Conservation (phyloP, 2,329 filamentous ascomycete genomes). For the Aspergillus sp. region DNA sequence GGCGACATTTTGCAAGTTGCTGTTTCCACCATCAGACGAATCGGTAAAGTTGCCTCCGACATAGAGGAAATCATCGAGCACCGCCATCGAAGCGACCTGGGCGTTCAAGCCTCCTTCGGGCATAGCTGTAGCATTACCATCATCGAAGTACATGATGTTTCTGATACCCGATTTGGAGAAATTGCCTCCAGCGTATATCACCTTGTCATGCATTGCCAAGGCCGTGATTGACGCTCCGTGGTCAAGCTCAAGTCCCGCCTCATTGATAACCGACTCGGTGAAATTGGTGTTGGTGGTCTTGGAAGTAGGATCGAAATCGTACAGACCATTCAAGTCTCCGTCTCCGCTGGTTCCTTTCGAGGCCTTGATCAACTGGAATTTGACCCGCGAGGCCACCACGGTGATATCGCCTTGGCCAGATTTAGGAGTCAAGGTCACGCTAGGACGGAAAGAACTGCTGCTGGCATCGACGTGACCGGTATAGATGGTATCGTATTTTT, state of each 20-base stretch:
- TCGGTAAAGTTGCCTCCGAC: constrained; percentile 82
- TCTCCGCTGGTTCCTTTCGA: constrained; percentile 65
- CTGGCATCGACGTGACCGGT: constrained; percentile 77
- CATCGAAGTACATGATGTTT: constrained; percentile 73
- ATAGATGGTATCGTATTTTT: constrained; percentile 94
- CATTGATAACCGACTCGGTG: constrained; percentile 68
- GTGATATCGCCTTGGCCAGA: constrained; percentile 59
- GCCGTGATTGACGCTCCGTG: constrained; percentile 63
- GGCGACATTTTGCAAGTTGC: constrained; percentile 71
- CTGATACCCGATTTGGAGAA: constrained; percentile 65
- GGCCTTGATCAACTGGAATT: constrained; percentile 61
- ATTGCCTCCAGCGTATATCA: constrained; percentile 76
- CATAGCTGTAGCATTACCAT: constrained; percentile 57
- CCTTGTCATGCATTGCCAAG: constrained; percentile 60
- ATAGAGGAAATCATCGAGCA: constrained; percentile 64
- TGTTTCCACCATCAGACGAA: constrained; percentile 56
- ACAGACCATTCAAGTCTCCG: constrained; percentile 81
- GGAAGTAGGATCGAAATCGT: constrained; percentile 71
- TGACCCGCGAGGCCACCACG: constrained; percentile 84
- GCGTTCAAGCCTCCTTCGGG: constrained; percentile 73
- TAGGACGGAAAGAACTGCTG: constrained; percentile 68
- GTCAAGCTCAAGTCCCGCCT: constrained; percentile 66
- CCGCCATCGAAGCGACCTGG: constrained; percentile 66
- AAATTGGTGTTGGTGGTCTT: constrained; percentile 59
- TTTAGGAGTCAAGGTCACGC: constrained; percentile 70